These are phyloP conservation scores for Pseudognaphalium luteoalbum DNA, from an alignment of 129 eudicot species.

Conservation along the genomic window DNA sequence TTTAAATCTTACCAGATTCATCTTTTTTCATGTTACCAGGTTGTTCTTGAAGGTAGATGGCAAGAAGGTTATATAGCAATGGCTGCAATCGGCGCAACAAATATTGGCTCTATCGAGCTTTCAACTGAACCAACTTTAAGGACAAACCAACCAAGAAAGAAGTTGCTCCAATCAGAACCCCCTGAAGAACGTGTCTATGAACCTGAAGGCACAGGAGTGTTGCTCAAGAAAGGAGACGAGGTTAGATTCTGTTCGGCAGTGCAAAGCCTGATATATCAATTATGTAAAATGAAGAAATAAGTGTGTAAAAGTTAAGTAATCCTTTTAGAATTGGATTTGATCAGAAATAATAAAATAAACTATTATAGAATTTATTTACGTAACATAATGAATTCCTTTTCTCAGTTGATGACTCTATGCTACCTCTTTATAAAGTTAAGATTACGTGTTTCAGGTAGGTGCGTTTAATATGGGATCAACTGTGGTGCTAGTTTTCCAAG, in stretches of 20 bases:
- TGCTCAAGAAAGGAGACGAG: conserved; percentile 89
- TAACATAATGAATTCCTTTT: no score
- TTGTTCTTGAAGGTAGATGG: conserved; percentile 96
- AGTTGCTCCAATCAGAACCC: conserved; percentile 64
- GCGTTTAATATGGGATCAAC: conserved; percentile 99
- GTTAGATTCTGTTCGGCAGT: conserved; percentile 33
- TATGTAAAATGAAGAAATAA: background rate
- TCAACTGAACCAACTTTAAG: conserved; percentile 69
- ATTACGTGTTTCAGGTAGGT: conserved; percentile 56
- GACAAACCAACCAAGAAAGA: conserved; percentile 75
- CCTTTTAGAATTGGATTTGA: background rate
- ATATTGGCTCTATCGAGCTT: conserved; percentile 96
- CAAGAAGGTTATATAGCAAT: conserved; percentile 90
- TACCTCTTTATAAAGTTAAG: background rate
- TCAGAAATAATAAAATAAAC: background rate
- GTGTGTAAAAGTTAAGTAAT: background rate
- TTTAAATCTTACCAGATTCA: background rate
- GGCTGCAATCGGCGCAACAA: conserved; percentile 98
- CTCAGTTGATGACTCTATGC: background rate
- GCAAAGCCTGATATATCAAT: background rate
- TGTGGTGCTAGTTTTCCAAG: conserved; percentile 86
- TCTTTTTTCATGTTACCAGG: conserved; percentile 46
- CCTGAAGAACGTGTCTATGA: conserved; percentile 81
- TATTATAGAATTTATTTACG: no score
- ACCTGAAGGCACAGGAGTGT: conserved; percentile 61